Evolutionary conservation across 2,329 filamentous ascomycete species (phyloP).

Genomic region (Colletotrichum tanaceti): DNA sequence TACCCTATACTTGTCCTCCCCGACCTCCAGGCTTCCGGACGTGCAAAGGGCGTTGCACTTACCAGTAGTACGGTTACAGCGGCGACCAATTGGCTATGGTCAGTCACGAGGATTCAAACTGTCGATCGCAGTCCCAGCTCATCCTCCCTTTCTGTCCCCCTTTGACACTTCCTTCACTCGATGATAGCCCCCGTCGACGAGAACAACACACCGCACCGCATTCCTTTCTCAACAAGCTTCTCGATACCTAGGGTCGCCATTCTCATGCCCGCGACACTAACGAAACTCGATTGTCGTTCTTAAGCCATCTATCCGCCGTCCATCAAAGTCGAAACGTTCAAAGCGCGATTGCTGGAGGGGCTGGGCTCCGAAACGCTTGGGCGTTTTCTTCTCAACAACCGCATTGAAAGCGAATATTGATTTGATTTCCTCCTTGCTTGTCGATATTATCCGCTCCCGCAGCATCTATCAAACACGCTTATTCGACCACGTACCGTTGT

Average conservation of each 20-base stretch:
- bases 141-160: constrained; percentile 22
- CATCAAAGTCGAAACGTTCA: constrained; percentile 23
- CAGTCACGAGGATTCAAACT: constrained; percentile 30
- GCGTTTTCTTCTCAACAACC: constrained; percentile 11
- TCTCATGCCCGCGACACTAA: background rate
- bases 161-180: constrained; percentile 15
- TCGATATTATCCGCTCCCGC: constrained; percentile 19
- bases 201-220: background rate
- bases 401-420: constrained; percentile 21
- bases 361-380: constrained; percentile 38
- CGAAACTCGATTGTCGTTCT: background rate
- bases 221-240: background rate
- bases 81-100: too few relatives aligned
- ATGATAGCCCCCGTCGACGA: constrained; percentile 5
- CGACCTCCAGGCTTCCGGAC: background rate
- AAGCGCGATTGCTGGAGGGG: constrained; percentile 33
- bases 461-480: constrained; percentile 15
- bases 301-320: constrained; percentile 7
- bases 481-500: constrained; percentile 4
- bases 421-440: background rate
- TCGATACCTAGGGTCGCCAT: background rate
- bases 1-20: background rate
- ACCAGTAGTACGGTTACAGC: background rate
- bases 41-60: background rate
- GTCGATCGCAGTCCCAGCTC: constrained; percentile 31